Conservation (phyloP, 83 land plant genomes). For the Diphasiastrum complanatum region DNA sequence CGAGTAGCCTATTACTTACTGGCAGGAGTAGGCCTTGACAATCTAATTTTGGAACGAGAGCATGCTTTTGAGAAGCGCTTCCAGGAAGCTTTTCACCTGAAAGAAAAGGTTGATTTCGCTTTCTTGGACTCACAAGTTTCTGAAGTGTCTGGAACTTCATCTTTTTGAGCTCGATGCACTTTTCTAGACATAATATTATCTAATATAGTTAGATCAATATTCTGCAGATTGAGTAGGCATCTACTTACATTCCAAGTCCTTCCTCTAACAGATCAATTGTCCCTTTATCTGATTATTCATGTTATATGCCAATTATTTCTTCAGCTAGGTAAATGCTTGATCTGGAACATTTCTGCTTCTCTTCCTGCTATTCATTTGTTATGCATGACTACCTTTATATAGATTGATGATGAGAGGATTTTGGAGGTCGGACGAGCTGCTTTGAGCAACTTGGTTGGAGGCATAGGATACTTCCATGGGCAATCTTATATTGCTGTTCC, state of each 20-base stretch:
- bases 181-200: background rate
- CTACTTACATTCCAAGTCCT: background rate
- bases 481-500: slow-evolving; percentile 39
- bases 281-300: background rate
- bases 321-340: background rate
- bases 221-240: too few species aligned
- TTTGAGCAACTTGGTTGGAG: slow-evolving; percentile 35
- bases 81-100: slow-evolving; percentile 22
- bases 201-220: too few species aligned
- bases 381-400: background rate
- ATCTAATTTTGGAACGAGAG: slow-evolving; percentile 18
- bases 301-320: background rate
- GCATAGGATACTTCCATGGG: slow-evolving; percentile 39
- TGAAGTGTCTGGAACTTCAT: background rate
- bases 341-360: background rate
- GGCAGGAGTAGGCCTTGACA: slow-evolving; percentile 18
- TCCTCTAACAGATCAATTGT: background rate
- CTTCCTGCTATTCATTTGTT: background rate
- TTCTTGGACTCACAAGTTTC: background rate
- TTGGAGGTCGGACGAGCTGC: slow-evolving; percentile 37
- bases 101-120: slow-evolving; percentile 18
- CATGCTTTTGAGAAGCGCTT: slow-evolving; percentile 31
- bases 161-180: background rate
- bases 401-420: slow-evolving; percentile 24
- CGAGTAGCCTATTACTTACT: slow-evolving; percentile 1